These are phyloP conservation scores for Thozetella sp. DNA, from an alignment of 495 filamentous ascomycete genomes.

Conservation along the genomic window DNA sequence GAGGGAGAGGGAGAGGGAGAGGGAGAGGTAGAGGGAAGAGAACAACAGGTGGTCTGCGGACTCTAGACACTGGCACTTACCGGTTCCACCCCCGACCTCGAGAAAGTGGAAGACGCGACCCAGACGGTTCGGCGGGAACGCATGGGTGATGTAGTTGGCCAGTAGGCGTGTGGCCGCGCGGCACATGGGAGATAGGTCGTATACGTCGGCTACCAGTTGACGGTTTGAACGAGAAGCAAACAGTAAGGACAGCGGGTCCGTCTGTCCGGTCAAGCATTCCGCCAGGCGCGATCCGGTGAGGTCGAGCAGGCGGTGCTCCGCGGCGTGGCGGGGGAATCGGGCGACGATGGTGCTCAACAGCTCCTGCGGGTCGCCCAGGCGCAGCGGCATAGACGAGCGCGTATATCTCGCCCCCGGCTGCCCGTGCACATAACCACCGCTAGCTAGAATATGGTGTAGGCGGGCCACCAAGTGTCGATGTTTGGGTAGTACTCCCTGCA, in stretches of 20 bases:
- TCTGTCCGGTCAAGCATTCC: conserved; percentile 10
- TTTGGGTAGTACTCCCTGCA: conserved; percentile 13
- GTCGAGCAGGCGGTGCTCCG: conserved; percentile 5
- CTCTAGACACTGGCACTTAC: too few relatives aligned
- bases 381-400: neutral
- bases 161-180: neutral
- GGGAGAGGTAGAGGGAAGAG: too few relatives aligned
- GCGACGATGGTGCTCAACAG: neutral
- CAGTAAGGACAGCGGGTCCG: conserved; percentile 10
- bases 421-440: conserved; percentile 3
- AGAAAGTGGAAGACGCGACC: too few relatives aligned
- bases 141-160: neutral
- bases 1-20: too few relatives aligned
- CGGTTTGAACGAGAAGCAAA: conserved; percentile 5
- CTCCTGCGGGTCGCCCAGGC: neutral
- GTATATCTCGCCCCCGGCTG: neutral
- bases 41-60: too few relatives aligned
- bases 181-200: conserved; percentile 11
- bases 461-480: conserved; percentile 28
- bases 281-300: conserved; percentile 12
- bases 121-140: too few relatives aligned
- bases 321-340: conserved; percentile 3
- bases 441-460: conserved; percentile 29
- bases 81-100: too few relatives aligned
- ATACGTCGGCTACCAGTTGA: conserved; percentile 8